These are phyloP conservation scores for Coniochaeta sp. DNA, from an alignment of 2,329 filamentous ascomycete genomes.

Conservation along the genomic window DNA sequence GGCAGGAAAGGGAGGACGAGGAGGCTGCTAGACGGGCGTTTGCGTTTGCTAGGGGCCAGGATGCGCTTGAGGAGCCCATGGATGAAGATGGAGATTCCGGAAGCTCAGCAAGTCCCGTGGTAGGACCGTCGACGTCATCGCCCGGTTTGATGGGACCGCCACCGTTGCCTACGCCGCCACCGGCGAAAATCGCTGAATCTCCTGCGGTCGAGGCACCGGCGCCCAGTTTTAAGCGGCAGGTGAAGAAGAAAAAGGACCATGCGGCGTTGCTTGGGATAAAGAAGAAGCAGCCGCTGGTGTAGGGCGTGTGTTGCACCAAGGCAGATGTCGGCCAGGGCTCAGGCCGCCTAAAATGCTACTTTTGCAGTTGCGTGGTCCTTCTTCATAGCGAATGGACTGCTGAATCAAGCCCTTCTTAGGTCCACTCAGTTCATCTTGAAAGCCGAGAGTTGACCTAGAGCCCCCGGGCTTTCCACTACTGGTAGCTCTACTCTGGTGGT, in stretches of 20 bases:
- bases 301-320: slow-evolving; percentile 7
- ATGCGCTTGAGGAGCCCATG: slow-evolving; percentile 35
- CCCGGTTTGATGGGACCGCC: slow-evolving; percentile 8
- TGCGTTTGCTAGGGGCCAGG: slow-evolving; percentile 49
- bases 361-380: too few species aligned
- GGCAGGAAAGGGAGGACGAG: slow-evolving; percentile 73
- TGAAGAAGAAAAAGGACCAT: slow-evolving; percentile 84
- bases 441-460: not conserved
- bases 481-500: not conserved
- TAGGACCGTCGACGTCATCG: slow-evolving; percentile 22
- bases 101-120: slow-evolving; percentile 18
- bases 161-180: slow-evolving; percentile 21
- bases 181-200: slow-evolving; percentile 23
- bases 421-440: too few species aligned
- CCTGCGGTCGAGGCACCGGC: slow-evolving; percentile 30
- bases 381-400: too few species aligned
- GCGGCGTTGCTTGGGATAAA: slow-evolving; percentile 75
- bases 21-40: slow-evolving; percentile 78
- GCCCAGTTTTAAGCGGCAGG: slow-evolving; percentile 65
- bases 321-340: too few species aligned
- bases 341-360: too few species aligned
- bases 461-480: not conserved
- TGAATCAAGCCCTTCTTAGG: too few species aligned
- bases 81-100: slow-evolving; percentile 33
- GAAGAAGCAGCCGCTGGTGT: slow-evolving; percentile 63